Base-by-base conservation (phyloP, 495 filamentous ascomycete genomes). In the Alectoria sarmentosa region DNA sequence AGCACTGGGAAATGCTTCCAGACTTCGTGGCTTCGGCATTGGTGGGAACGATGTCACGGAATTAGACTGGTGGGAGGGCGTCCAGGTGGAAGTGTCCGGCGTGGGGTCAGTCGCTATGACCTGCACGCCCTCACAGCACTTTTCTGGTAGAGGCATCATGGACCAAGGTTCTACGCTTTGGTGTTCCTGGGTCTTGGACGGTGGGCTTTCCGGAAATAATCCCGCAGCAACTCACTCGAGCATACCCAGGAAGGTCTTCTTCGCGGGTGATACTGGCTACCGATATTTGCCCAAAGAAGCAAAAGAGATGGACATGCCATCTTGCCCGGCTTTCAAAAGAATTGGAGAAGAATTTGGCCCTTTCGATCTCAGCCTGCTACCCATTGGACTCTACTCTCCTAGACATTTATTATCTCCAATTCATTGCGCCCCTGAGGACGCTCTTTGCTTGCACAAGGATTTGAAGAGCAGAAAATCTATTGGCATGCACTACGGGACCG, bases 31-130 rank as follows among this genome's bases (percentile, higher is more conserved):
- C 19, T 71, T 77, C 26, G 79, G 78, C 0, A 75, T 82, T 13
- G 64, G 67, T 10, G 58, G 65, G 37, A 71, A 77, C 3, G 70
- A 77, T n/a, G 71, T 83, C 28, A 71, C 69, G 10, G 78, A 84
- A 65, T 63, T 80, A 61, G 81, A 84, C 65, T 84, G 81, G 81
- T 83, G 80, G 81, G 77, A 83, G 32, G 70, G 72, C 3, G 75
- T 77, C 8, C 60, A 69, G 19, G 56, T 77, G 10, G 62, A 61
- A 19, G 42, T 63, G 23, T 66, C 69, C 7, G 56, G 48, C 13
- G 30, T 73, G 11, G 72, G 70, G 8, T 72, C 60, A n/a, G 67
- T 76, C 14, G 55, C 23, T 21, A 69, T 73, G 59, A 72, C 64
- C 21, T 82, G 69, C 66, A 76, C 71, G 68, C 81, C 81, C 0